Conservation (phyloP, 805 yeast species). For the Candida xiaguanensis region DNA sequence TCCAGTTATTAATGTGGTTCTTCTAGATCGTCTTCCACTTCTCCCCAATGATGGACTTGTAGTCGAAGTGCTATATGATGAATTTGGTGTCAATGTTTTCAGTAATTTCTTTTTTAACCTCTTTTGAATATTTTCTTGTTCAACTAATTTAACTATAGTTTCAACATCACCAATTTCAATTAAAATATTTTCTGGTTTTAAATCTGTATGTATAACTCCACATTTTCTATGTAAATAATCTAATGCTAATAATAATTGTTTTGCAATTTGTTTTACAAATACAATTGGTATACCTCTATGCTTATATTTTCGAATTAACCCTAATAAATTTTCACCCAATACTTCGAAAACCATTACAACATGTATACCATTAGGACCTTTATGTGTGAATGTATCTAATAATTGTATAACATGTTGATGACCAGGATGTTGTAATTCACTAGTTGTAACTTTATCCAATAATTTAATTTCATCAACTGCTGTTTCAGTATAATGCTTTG, state of each 20-base stretch:
- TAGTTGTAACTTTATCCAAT: conserved; percentile 60
- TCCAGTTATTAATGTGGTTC: conserved; percentile 80
- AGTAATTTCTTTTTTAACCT: conserved; percentile 41
- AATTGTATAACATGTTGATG: conserved; percentile 76
- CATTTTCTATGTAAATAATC: conserved; percentile 70
- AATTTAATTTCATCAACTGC: conserved; percentile 91
- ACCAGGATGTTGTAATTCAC: conserved; percentile 71
- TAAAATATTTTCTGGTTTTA: conserved; percentile 72
- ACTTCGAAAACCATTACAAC: conserved; percentile 98
- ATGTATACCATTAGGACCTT: conserved; percentile 90
- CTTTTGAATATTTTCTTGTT: conserved; percentile 51
- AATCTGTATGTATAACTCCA: conserved; percentile 72
- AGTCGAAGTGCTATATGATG: conserved; percentile 8
- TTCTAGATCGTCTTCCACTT: conserved; percentile 54
- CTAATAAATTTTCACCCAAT: conserved; percentile 86
- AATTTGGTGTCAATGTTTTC: conserved; percentile 14
- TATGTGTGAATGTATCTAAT: conserved; percentile 78
- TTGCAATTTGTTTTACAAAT: conserved; percentile 77
- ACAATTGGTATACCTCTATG: conserved; percentile 77
- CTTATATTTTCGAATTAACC: conserved; percentile 72
- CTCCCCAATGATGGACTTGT: conserved; percentile 34
- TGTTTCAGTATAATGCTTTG: conserved; percentile 86
- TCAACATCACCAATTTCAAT: conserved; percentile 84
- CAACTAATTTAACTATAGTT: conserved; percentile 65
- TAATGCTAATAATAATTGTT: conserved; percentile 68